Conservation (phyloP, 2,329 filamentous ascomycete genomes). For the Whalleya microplaca region DNA sequence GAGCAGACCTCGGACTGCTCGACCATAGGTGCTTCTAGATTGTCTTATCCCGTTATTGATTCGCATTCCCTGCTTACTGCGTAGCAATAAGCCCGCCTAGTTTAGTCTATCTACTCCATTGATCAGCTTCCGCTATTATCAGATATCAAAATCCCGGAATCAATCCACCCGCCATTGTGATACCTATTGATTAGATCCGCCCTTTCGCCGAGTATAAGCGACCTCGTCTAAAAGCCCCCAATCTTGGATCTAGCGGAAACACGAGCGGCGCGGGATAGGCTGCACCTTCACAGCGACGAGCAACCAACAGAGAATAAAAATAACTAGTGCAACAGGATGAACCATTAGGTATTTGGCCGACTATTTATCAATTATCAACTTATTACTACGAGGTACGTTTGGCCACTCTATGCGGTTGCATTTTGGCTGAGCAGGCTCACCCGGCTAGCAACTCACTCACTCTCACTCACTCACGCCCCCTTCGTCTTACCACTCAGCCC, state of each 20-base stretch:
- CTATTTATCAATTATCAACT: too few relatives aligned
- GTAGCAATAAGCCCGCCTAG: background rate
- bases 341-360: too few relatives aligned
- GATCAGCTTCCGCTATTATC: background rate
- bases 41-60: background rate
- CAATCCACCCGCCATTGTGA: background rate
- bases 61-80: background rate
- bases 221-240: background rate
- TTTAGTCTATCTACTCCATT: background rate
- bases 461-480: too few relatives aligned
- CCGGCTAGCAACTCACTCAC: background rate
- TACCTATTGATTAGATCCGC: background rate
- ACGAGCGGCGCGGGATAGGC: background rate
- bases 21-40: background rate
- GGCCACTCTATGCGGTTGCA: too few relatives aligned
- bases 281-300: too few relatives aligned
- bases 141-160: background rate
- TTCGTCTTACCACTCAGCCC: background rate
- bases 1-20: background rate
- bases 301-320: too few relatives aligned
- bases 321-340: too few relatives aligned
- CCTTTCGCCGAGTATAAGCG: slow-evolving; percentile 1
- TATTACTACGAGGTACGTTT: too few relatives aligned
- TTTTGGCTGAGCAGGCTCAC: too few relatives aligned
- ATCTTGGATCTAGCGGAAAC: background rate